These are phyloP conservation scores for Osmanthus fragrans DNA, from an alignment of 257 asterid species.

Conservation along the genomic window DNA sequence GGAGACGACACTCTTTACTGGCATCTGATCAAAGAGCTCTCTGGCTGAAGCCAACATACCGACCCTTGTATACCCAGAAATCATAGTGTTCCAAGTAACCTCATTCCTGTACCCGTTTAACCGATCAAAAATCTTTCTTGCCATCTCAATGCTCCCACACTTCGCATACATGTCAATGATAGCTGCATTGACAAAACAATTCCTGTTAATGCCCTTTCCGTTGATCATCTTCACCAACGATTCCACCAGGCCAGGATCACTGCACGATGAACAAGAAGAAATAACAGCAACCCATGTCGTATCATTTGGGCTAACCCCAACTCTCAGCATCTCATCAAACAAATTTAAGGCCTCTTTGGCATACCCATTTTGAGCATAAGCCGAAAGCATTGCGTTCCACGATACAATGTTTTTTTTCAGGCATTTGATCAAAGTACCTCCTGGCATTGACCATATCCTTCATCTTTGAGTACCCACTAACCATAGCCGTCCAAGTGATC, in stretches of 20 bases:
- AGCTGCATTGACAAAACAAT: slow-evolving; percentile 55
- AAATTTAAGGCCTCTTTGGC: slow-evolving; percentile 49
- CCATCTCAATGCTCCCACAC: slow-evolving; percentile 59
- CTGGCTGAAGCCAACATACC: slow-evolving; percentile 59
- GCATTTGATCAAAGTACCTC: slow-evolving; percentile 58
- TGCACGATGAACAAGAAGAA: slow-evolving; percentile 57
- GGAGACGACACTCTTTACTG: slow-evolving; percentile 54
- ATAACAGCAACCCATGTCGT: slow-evolving; percentile 66
- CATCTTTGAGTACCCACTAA: slow-evolving; percentile 58
- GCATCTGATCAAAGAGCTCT: slow-evolving; percentile 58
- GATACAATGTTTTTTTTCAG: slow-evolving; percentile 57
- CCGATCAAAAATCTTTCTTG: slow-evolving; percentile 56
- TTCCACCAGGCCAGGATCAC: slow-evolving; percentile 50
- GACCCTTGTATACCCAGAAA: slow-evolving; percentile 56
- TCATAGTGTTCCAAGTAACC: slow-evolving; percentile 76
- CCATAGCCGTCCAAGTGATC: slow-evolving; percentile 76
- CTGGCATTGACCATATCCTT: slow-evolving; percentile 61
- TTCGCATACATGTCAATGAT: slow-evolving; percentile 77
- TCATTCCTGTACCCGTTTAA: slow-evolving; percentile 39
- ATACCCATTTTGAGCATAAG: slow-evolving; percentile 60
- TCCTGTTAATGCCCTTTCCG: slow-evolving; percentile 31
- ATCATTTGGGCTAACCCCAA: slow-evolving; percentile 51
- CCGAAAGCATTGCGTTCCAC: slow-evolving; percentile 84
- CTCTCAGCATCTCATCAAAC: slow-evolving; percentile 55
- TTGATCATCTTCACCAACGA: slow-evolving; percentile 42